Base-by-base conservation (phyloP, 129 eudicot genomes). In the Helichrysum umbraculigerum region DNA sequence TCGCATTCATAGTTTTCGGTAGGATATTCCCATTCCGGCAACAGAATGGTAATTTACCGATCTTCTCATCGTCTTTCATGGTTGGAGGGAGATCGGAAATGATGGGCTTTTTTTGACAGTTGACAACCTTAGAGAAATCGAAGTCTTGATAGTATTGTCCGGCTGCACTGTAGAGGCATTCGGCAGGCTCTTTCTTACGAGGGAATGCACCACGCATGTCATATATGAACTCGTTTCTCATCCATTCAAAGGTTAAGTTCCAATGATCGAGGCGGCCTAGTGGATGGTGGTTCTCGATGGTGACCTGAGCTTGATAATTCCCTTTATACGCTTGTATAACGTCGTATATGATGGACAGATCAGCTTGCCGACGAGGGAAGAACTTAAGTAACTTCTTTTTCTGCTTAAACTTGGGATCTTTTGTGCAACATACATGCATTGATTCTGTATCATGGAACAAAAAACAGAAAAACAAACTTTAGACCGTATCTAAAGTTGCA, bases 201-300 rank as follows among this genome's bases (percentile, higher is more conserved):
- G 97, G 85, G 84, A 63, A 89, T 77, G 99, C 97, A 14, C 99
- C 99, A 25, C 81, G 81, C 95, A 95, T 89, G 82, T 70, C 69
- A 73, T 87, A 68, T 6, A 95, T 95, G 81, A 95, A 95, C 87
- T 95, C 99, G 16, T 88, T 86, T 34, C 95, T 80, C 99, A 89
- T 91, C 99, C 99, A 91, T 63, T 95, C 99, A 82, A 94, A 95
- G 19, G 97, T 91, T 54, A 95, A 65, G 81, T 95, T 95, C 99
- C 99, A 95, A 33, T 85, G 97, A 74, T 89, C 96, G 0, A 95
- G 96, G 39, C 96, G 92, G 29, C 99, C 97, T 1, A 95, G 87
- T 3, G 96, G 99, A 74, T 88, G 88, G 86, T 82, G 68, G 87
- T 95, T 95, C 50, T 87, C 90, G 39, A 95, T 85, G 76, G 99